phyloP scores from a whole-genome alignment of 306 rosid species.

The Hylodesmum podocarpum region DNA sequence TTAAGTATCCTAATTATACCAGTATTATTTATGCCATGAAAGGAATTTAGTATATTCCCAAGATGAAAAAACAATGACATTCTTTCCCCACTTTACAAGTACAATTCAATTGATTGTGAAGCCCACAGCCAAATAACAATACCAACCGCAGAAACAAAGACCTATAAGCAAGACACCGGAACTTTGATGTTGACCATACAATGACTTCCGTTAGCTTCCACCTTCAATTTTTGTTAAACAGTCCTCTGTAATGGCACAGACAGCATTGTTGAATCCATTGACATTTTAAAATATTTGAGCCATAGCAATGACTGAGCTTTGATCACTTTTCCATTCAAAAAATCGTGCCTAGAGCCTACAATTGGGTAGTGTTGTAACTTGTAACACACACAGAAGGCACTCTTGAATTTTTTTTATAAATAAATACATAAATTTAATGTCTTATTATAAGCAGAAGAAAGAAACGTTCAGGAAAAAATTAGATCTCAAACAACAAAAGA shows the following conservation, averaged over 20 bases:
- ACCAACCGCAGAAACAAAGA: slow-evolving; percentile 9
- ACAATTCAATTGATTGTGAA: background rate
- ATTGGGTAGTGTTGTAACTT: background rate
- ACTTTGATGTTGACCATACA: background rate
- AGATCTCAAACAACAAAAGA: slow-evolving; percentile 1
- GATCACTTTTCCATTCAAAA: background rate
- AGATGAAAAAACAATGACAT: background rate
- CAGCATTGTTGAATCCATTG: background rate
- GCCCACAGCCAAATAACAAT: background rate
- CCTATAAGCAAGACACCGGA: background rate
- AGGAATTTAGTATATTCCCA: background rate
- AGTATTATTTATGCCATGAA: background rate
- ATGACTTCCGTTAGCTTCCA: background rate
- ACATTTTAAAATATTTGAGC: background rate
- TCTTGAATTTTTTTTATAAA: background rate
- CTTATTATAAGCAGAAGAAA: too few species aligned
- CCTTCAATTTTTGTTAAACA: slow-evolving; percentile 3
- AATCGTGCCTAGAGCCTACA: background rate
- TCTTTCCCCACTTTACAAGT: background rate
- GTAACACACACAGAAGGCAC: background rate
- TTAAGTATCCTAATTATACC: background rate
- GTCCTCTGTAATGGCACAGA: background rate
- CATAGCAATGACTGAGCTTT: background rate
- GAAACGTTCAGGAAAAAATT: background rate
- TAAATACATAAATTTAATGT: background rate